Conservation (phyloP, 1,284 basidiomycete genomes). For the Volvariella surrecta region DNA sequence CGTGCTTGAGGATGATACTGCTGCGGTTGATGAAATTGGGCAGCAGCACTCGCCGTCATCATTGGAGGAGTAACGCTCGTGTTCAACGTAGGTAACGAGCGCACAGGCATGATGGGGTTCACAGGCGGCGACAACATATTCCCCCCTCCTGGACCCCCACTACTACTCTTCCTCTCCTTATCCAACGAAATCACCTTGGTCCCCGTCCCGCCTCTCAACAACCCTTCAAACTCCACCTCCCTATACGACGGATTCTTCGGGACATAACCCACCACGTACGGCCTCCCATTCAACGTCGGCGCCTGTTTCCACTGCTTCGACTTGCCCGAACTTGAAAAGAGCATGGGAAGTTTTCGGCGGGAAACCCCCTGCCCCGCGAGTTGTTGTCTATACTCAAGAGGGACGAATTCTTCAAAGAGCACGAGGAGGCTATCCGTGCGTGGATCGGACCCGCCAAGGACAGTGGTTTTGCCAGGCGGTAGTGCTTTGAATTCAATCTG, state of each 20-base stretch:
- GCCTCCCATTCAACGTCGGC: conserved; percentile 67
- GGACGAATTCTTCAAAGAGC: conserved; percentile 85
- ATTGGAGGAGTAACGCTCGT: too few species aligned
- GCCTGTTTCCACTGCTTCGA: conserved; percentile 64
- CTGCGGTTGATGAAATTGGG: too few species aligned
- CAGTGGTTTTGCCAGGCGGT: conserved; percentile 27
- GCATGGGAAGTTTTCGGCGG: conserved; percentile 38
- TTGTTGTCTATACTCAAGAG: conserved; percentile 75
- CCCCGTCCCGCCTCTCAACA: conserved; percentile 45
- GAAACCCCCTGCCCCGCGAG: conserved; percentile 40
- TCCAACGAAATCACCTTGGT: conserved; percentile 57
- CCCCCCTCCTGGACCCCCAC: conserved; percentile 11
- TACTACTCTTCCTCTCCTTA: conserved; percentile 12
- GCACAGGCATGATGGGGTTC: conserved; percentile 1
- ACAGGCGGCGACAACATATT: conserved; percentile 1
- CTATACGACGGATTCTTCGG: conserved; percentile 51
- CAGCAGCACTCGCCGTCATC: too few species aligned
- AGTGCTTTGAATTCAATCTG: conserved; percentile 82
- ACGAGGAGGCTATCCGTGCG: conserved; percentile 46
- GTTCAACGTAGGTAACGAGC: too few species aligned
- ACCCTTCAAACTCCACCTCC: conserved; percentile 75
- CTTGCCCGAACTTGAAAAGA: conserved; percentile 33
- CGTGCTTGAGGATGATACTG: too few species aligned
- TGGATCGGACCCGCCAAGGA: conserved; percentile 27
- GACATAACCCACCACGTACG: conserved; percentile 62